Conservation (phyloP, 176 grass and related monocot genomes). For the Musa beccarii region DNA sequence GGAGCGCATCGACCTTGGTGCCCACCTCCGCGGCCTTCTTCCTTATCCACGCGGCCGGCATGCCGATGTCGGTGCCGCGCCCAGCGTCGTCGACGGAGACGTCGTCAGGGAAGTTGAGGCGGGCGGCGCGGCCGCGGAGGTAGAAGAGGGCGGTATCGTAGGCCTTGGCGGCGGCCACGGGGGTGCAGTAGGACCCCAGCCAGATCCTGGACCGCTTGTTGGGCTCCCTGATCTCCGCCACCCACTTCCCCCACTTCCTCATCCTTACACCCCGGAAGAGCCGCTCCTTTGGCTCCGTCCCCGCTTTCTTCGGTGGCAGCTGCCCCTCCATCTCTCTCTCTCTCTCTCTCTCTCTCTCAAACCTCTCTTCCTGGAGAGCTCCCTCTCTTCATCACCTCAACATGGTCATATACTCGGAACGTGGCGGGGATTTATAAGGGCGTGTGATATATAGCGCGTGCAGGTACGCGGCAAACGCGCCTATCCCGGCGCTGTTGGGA, state of each 20-base stretch:
- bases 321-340: constrained; percentile 1
- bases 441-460: background rate
- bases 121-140: constrained; percentile 59
- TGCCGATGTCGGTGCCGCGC: constrained; percentile 21
- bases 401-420: too few relatives aligned
- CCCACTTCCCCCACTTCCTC: constrained; percentile 99
- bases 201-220: constrained; percentile 93
- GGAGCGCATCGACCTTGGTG: constrained; percentile 68
- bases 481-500: background rate
- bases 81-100: constrained; percentile 22
- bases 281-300: constrained; percentile 14
- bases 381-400: background rate
- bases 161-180: constrained; percentile 72
- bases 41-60: constrained; percentile 64
- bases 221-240: constrained; percentile 94
- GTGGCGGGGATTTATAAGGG: too few relatives aligned
- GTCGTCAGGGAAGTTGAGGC: constrained; percentile 92
- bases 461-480: background rate
- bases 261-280: constrained; percentile 77
- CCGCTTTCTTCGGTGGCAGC: background rate
- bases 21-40: constrained; percentile 93
- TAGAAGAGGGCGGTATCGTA: constrained; percentile 93
- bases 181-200: constrained; percentile 71
- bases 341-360: background rate
- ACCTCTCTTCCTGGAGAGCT: background rate